Base-by-base conservation (phyloP, 169 alveolate genomes). In the Ichthyophthirius multifiliis region DNA sequence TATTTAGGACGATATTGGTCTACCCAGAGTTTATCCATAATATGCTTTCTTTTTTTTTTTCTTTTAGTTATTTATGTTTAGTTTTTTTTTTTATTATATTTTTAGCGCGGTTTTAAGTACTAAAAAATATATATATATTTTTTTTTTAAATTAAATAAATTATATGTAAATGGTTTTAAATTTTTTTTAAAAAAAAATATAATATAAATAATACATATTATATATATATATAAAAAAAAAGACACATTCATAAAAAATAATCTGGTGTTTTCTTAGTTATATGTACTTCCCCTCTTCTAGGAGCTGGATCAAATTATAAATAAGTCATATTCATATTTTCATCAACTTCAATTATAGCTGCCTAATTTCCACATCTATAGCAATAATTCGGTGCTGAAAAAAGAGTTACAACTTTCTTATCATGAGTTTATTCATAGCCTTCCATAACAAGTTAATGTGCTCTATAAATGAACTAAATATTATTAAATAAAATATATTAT, bases 301-400 rank as follows among this genome's bases (percentile, higher is more conserved):
- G 98, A 47, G 98, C 97, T 5, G 97, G 94, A 71, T 94, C 96
- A 64, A 96, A 96, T 41, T 95, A 81, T 34, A 93, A 83, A 86
- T 94, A 94, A 13, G 89, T 93, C 32, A 90, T 86, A 55, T 96
- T 96, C 96, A 97, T 92, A 76, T 92, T 90, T 83, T 98, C 99
- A 90, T 98, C 99, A 18, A 96, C 94, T 76, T 96, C 98, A 97
- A 98, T 92, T n/a, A 98, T 87, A 0, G 99, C 98, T 18, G 98
- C 99, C 62, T 96, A 97, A 87, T 99, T 98, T 27, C 99, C 99
- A 87, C 99, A 98, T 83, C 99, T 90, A 92, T 98, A 98, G 90
- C 99, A 99, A 89, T 99, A 99, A 90, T 99, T 99, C 15, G 99
- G 99, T 31, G 99, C 99, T 13, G 99, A 96, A 95, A 98, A 99